Evolutionary conservation across 495 filamentous ascomycete species (phyloP), one percentile per base, ranked within the genome.

Genomic region (Neurospora cerealis): DNA sequence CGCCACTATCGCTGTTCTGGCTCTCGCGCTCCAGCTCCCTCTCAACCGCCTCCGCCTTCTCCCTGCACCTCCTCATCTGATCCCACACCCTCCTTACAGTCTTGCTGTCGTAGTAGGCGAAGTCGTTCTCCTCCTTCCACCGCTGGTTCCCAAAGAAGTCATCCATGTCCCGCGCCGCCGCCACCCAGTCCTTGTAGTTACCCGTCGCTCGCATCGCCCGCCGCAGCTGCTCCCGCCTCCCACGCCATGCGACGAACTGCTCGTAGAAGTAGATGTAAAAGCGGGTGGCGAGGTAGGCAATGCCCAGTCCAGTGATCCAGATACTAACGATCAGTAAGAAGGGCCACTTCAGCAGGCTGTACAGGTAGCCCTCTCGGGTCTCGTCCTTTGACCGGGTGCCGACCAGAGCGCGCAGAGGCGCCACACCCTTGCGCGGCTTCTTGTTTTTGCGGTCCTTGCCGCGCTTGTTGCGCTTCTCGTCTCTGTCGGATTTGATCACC

Each of bases 261-360:
- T 99, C 96, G 82, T 98, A 98, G 10, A 92, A 77, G 77, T 89
- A 92, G 75, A 99, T 94, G 82, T 98, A 99, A 66, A 93, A 82
- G 13, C 96, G 87, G n/a, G 93, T 96, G 69, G 92, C 79, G 19
- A 92, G 79, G 83, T 99, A 98, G 42, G 88, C 83, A n/a, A 89
- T 79, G 60, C 88, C 85, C 39, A 90, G 85, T 10, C 92, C 87
- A 1, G 88, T 69, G 70, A 99, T 89, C 94, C 94, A 98, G 15
- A 90, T 87, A 62, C 91, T 86, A 0, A 97, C 94, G 38, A 91
- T 83, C 21, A 93, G 76, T 38, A 99, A 83, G 73, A 99, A 87
- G 7, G 96, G 96, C 93, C 94, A 98, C 80, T 97, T 97, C 66
- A 97, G 83, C 36, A 98, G 78, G 2, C 86, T 87, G 80, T 99